Conservation (phyloP, 768 basidiomycete species). For the Xanthoconium purpureum region DNA sequence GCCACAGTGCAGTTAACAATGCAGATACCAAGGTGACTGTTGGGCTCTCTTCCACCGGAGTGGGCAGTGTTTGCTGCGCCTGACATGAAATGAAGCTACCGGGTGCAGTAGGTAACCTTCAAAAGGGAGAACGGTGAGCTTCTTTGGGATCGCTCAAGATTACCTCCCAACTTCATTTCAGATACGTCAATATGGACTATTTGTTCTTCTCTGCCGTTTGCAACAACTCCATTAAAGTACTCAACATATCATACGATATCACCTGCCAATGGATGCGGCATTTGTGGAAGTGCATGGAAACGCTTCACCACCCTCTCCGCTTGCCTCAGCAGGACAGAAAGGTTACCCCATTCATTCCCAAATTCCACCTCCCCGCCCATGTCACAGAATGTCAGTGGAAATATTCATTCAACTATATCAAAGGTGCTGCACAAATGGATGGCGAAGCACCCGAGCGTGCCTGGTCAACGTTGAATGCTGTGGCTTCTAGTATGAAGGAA, state of each 20-base stretch:
- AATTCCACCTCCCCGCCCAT: slow-evolving; percentile 29
- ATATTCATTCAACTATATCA: slow-evolving; percentile 32
- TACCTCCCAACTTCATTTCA: too few relatives aligned
- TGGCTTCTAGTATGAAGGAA: slow-evolving; percentile 10
- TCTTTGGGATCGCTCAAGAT: too few relatives aligned
- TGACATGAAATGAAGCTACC: slow-evolving; percentile 13
- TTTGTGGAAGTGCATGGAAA: too few relatives aligned
- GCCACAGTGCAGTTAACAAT: slow-evolving; percentile 6
- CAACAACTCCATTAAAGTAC: neutral
- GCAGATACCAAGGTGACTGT: neutral
- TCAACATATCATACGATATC: neutral
- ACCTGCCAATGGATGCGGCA: neutral
- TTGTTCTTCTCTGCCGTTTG: neutral
- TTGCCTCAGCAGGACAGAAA: too few relatives aligned
- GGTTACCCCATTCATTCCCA: slow-evolving; percentile 26
- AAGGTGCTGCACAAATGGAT: neutral
- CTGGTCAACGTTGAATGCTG: slow-evolving; percentile 36
- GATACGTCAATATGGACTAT: neutral
- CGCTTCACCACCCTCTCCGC: too few relatives aligned
- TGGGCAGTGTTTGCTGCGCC: slow-evolving; percentile 12
- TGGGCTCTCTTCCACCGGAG: slow-evolving; percentile 9
- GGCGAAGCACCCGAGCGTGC: slow-evolving; percentile 36
- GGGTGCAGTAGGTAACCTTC: slow-evolving; percentile 12
- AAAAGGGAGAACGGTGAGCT: slow-evolving; percentile 16
- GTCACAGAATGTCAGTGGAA: too few relatives aligned